A percentile compares a stretch with the other conserved stretches of the same genome.
phyloP scores from a whole-genome alignment of 768 basidiomycete genomes.

The Cubamyces sp. region DNA sequence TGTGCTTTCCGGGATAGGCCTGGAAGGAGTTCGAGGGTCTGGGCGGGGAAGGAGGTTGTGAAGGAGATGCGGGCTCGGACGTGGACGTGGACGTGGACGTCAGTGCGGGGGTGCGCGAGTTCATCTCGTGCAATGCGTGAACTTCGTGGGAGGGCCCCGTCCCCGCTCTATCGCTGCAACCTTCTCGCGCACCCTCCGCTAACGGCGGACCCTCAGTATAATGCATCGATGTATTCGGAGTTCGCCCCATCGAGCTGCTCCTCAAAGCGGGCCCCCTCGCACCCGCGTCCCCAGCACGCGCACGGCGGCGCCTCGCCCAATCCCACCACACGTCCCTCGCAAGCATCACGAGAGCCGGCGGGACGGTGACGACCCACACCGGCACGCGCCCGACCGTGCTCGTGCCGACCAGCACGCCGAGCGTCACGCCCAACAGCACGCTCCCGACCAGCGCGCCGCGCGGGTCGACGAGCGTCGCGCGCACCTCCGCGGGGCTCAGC shows the following conservation, averaged over 20 bases:
- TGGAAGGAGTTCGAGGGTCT: too few species aligned
- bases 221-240: too few species aligned
- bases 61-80: neutral
- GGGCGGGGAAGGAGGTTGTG: too few species aligned
- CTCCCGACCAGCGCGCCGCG: conserved; percentile 76
- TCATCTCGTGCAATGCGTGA: conserved; percentile 3
- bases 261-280: too few species aligned
- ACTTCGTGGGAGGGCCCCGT: neutral
- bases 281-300: too few species aligned
- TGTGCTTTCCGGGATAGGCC: too few species aligned
- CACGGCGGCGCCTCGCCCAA: conserved; percentile 23
- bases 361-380: conserved; percentile 84
- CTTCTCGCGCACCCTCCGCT: neutral
- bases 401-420: conserved; percentile 75
- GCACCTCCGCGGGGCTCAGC: conserved; percentile 40
- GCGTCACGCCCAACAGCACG: conserved; percentile 62
- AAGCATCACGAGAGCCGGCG: conserved; percentile 77
- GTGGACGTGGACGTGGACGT: too few species aligned
- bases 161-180: neutral
- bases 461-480: conserved; percentile 72
- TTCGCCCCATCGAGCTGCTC: too few species aligned
- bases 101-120: neutral
- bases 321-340: conserved; percentile 59
- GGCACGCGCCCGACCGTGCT: conserved; percentile 78
- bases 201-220: too few species aligned